Base-by-base conservation (phyloP, 2,329 filamentous ascomycete genomes). In the Exophiala mesophila region DNA sequence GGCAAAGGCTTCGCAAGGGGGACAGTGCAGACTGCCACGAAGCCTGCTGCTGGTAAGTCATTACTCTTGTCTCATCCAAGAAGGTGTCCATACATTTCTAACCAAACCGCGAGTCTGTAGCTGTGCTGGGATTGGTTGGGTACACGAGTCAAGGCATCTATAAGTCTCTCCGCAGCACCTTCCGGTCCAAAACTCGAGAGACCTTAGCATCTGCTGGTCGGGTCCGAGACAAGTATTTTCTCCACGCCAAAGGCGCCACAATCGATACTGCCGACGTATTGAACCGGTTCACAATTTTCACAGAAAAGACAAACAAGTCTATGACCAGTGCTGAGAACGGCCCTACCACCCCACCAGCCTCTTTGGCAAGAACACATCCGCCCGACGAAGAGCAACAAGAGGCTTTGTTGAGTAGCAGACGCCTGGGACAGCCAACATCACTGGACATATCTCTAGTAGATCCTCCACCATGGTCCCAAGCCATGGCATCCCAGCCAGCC, bases 1-100 rank as follows among this genome's bases (percentile, higher is more conserved):
- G 49, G 56, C 2, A 63, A 61, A 26, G 62, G 63, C 0, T 28
- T 66, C 0, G 59, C 56, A 1, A 67, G 63, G 39, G 66, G 64
- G 2, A 45, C 53, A 8, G 16, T 39, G 4, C 20, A 28, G 23
- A 39, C 17, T 8, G 13, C 17, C 9, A 39, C 36, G 15, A 39
- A 39, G 36, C 32, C 32, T 10, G n/a, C 4, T 8, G 8, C 9
- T 18, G 32, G 32, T 34, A 34, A 18, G 32, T 19, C 9, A 7
- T 32, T n/a, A n/a, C 7, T 7, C 29, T 31, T 31, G 5, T 16
- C n/a, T 31, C 5, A 5, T 13, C 29, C n/a, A 5, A 5, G 17
- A 31, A 12, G 5, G n/a, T 13, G 17, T 13, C 50, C 43, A 51
- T 6, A 26, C 12, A 26, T 7, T 26, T 26, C 8, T 64, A 59